Conservation (phyloP, 2,329 filamentous ascomycete species). For the Colletotrichum chrysophilum region DNA sequence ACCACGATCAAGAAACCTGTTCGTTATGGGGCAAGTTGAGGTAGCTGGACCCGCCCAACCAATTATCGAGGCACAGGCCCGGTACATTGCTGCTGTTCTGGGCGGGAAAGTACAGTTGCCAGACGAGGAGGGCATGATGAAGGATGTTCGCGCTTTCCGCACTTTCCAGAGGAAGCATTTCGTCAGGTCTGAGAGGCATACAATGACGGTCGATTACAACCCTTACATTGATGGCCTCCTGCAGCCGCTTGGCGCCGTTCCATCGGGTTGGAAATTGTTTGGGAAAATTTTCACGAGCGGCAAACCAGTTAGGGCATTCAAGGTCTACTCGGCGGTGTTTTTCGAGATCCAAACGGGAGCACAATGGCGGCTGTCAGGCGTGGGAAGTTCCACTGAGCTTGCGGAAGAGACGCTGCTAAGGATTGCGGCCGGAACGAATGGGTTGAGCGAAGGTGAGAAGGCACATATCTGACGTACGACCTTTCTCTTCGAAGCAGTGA, state of each 20-base stretch:
- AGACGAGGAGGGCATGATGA: slow-evolving; percentile 28
- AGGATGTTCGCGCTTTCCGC: slow-evolving; percentile 29
- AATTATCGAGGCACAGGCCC: slow-evolving; percentile 36
- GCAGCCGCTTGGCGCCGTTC: slow-evolving; percentile 34
- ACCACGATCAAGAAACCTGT: slow-evolving; percentile 34
- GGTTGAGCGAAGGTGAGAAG: slow-evolving; percentile 30
- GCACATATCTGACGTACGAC: slow-evolving; percentile 5
- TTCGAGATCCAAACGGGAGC: slow-evolving; percentile 38
- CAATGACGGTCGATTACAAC: slow-evolving; percentile 29
- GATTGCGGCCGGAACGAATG: slow-evolving; percentile 26
- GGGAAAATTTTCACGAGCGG: slow-evolving; percentile 27
- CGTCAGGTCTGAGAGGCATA: slow-evolving; percentile 36
- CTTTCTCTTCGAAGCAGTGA: no score
- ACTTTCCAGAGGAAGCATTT: slow-evolving; percentile 30
- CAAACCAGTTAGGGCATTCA: slow-evolving; percentile 29
- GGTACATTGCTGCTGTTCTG: slow-evolving; percentile 35
- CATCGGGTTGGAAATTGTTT: slow-evolving; percentile 32
- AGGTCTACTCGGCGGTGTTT: slow-evolving; percentile 36
- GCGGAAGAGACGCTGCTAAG: slow-evolving; percentile 36
- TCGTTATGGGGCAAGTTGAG: slow-evolving; percentile 37
- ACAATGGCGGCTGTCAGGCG: slow-evolving; percentile 38
- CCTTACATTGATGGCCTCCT: slow-evolving; percentile 37
- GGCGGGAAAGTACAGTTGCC: slow-evolving; percentile 29
- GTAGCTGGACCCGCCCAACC: slow-evolving; percentile 34
- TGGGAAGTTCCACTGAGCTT: slow-evolving; percentile 32